Percentiles rank a stretch among this genome's conserved stretches.
Conservation (phyloP, 2,329 filamentous ascomycete genomes). For the Pyricularia sp. region DNA sequence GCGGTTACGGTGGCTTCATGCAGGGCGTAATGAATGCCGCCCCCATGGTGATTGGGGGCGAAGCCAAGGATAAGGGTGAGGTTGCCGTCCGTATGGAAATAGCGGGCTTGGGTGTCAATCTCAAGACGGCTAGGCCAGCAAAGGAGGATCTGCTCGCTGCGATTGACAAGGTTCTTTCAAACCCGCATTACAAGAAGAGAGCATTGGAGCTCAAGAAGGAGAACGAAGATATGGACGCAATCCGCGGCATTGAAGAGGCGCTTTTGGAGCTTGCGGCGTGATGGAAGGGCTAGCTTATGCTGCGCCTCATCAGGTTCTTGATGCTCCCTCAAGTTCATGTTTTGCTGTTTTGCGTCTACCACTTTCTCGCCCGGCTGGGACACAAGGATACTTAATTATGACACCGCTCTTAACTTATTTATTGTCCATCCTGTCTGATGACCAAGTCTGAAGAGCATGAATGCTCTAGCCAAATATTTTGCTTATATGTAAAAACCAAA, state of each 20-base stretch:
- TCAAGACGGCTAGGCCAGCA: conserved; percentile 21
- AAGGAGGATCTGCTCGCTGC: conserved; percentile 15
- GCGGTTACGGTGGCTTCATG: conserved; percentile 33
- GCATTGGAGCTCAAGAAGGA: conserved; percentile 12
- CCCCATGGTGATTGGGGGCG: conserved; percentile 32
- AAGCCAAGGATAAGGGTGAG: conserved; percentile 27
- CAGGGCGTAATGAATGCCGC: conserved; percentile 31
- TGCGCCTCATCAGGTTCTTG: no score
- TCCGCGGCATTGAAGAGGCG: conserved; percentile 1
- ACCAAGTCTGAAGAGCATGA: no score
- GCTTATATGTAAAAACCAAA: no score
- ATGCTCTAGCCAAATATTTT: no score
- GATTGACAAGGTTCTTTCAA: conserved; percentile 18
- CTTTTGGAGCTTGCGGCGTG: conserved; percentile 1
- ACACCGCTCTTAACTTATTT: no score
- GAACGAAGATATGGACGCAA: conserved; percentile 9
- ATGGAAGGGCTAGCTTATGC: background rate
- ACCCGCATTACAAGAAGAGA: conserved; percentile 17
- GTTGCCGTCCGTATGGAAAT: conserved; percentile 26
- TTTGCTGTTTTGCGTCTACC: no score
- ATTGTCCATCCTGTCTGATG: no score
- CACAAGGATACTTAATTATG: no score
- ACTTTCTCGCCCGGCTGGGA: no score
- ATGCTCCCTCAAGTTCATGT: no score
- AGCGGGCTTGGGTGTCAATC: conserved; percentile 30